phyloP scores from a whole-genome alignment of 306 rosid genomes.

The Rosa rugosa region DNA sequence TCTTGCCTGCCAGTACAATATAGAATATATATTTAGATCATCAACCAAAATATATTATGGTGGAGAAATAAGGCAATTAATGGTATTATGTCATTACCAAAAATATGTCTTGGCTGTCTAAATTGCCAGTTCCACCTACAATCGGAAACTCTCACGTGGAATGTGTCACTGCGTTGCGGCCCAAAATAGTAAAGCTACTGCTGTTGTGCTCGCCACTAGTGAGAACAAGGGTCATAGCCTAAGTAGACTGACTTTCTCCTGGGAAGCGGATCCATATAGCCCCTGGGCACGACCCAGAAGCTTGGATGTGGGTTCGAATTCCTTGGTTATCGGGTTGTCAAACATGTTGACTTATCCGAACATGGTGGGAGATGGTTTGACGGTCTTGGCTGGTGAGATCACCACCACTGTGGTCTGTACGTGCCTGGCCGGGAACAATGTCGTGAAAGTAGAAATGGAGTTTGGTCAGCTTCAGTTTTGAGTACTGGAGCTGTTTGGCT shows the following conservation, averaged over 20 bases:
- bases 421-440: background rate
- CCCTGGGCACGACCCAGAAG: constrained; percentile 27
- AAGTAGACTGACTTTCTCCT: background rate
- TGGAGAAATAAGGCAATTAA: too few relatives aligned
- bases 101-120: background rate
- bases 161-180: background rate
- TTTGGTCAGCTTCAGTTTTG: constrained; percentile 2
- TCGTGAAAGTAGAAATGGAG: constrained; percentile 21
- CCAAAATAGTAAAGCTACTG: too few relatives aligned
- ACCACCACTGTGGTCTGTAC: background rate
- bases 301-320: constrained; percentile 1
- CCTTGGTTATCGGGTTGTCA: constrained; percentile 7
- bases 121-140: background rate
- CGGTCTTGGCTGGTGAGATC: background rate
- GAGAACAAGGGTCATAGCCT: background rate
- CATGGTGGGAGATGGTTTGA: background rate
- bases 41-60: background rate
- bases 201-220: background rate
- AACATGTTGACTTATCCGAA: constrained; percentile 4
- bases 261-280: constrained; percentile 8
- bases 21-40: too few relatives aligned
- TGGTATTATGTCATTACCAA: background rate
- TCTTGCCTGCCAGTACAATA: too few relatives aligned
- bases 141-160: constrained; percentile 13
- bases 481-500: too few relatives aligned